Evolutionary conservation across 176 grass and related monocot species (phyloP).

Genomic region (Panicum miliaceum): DNA sequence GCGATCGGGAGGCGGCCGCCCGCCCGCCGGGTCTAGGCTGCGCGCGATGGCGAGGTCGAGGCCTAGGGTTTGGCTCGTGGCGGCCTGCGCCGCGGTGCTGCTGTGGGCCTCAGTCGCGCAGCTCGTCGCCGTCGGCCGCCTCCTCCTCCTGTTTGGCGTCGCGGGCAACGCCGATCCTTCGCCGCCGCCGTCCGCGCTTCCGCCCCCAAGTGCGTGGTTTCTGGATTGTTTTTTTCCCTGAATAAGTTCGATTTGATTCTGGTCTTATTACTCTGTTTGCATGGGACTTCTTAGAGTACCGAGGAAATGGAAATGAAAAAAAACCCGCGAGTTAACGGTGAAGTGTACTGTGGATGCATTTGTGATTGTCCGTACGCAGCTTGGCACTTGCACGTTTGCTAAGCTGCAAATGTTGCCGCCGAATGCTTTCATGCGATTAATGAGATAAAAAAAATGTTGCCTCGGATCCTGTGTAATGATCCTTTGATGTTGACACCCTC

Average conservation of each 20-base stretch:
- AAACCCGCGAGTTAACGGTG: not conserved
- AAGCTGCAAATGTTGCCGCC: not conserved
- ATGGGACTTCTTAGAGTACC: not conserved
- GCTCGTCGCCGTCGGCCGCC: constrained; percentile 61
- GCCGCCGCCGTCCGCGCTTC: constrained; percentile 47
- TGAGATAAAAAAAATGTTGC: not conserved
- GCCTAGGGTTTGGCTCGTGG: constrained; percentile 70
- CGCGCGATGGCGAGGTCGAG: constrained; percentile 58
- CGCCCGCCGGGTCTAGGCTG: constrained; percentile 34
- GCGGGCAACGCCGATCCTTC: constrained; percentile 25
- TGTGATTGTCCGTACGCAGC: constrained; percentile 5
- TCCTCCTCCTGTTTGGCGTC: constrained; percentile 51
- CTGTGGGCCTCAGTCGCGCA: constrained; percentile 75
- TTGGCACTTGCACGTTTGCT: not conserved
- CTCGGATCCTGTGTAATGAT: not conserved
- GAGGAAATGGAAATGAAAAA: not conserved
- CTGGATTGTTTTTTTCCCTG: constrained; percentile 1
- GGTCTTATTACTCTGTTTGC: not conserved
- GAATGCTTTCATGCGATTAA: not conserved
- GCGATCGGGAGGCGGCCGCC: constrained; percentile 28
- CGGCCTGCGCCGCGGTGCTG: constrained; percentile 63
- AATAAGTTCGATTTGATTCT: constrained; percentile 9
- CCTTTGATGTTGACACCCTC: not conserved
- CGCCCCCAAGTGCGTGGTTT: constrained; percentile 60
- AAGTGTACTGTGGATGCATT: not conserved